phyloP scores from a whole-genome alignment of 371 early-diverging fungal genomes.

The Parasitella parasitica region DNA sequence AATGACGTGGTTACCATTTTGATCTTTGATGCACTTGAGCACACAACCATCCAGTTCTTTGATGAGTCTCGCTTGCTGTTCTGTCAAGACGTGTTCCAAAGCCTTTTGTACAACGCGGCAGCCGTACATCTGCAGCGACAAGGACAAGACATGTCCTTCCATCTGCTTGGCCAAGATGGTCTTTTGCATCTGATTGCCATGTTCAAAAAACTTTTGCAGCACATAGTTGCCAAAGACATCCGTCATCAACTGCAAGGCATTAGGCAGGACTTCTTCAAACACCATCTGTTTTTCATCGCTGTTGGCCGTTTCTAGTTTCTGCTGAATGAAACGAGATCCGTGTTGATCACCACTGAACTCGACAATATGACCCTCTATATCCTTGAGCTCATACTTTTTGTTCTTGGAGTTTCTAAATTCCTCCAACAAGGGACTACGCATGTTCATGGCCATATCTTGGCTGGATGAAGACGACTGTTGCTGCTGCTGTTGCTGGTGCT shows the following conservation, averaged over 20 bases:
- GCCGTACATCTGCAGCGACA: constrained; percentile 99
- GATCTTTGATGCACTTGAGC: constrained; percentile 98
- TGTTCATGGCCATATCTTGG: constrained; percentile 47
- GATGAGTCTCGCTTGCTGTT: constrained; percentile 89
- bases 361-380: constrained; percentile 91
- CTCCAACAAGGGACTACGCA: constrained; percentile 84
- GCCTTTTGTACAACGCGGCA: constrained; percentile 99
- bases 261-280: constrained; percentile 94
- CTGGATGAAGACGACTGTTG: not conserved
- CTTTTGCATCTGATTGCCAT: constrained; percentile 90
- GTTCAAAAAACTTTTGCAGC: constrained; percentile 99
- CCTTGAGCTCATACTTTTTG: constrained; percentile 91
- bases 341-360: constrained; percentile 99
- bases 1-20: constrained; percentile 99
- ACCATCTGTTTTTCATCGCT: constrained; percentile 95
- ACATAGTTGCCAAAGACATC: constrained; percentile 99
- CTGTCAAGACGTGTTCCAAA: constrained; percentile 88
- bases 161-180: constrained; percentile 87
- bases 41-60: constrained; percentile 94
- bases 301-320: constrained; percentile 93
- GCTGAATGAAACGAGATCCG: constrained; percentile 99
- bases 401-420: constrained; percentile 94
- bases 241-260: constrained; percentile 93
- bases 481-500: not conserved
- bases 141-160: constrained; percentile 90